These are phyloP conservation scores for Manihot esculenta DNA, from an alignment of 441 rosid genomes.

Conservation along the genomic window DNA sequence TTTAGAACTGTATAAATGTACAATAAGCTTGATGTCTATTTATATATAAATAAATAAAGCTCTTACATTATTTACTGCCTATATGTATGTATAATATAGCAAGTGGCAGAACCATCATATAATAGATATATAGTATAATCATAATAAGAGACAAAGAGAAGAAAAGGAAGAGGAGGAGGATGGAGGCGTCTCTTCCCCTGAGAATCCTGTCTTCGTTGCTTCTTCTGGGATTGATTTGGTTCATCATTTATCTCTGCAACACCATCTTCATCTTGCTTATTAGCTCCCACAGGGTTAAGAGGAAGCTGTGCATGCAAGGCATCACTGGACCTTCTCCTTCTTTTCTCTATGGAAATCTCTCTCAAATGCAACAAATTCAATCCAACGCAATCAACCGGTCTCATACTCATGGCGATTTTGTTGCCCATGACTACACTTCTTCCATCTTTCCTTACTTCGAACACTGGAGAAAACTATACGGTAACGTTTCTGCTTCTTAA, in stretches of 20 bases:
- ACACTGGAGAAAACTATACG: constrained; percentile 34
- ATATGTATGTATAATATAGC: background rate
- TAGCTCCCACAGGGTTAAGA: background rate
- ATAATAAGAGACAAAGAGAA: background rate
- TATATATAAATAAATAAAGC: too few species aligned
- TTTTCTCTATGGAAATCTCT: constrained; percentile 40
- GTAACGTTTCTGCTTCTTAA: constrained; percentile 8
- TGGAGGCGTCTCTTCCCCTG: background rate
- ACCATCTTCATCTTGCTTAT: constrained; percentile 9
- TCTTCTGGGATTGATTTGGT: constrained; percentile 14
- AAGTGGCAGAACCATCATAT: background rate
- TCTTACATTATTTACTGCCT: background rate
- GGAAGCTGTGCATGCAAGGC: constrained; percentile 40
- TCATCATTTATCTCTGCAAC: constrained; percentile 24
- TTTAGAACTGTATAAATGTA: too few species aligned
- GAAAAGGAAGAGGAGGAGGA: background rate
- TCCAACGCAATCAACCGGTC: background rate
- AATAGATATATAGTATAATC: background rate
- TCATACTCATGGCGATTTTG: background rate
- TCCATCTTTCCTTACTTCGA: constrained; percentile 33
- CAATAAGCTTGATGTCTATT: too few species aligned
- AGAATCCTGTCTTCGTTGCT: background rate
- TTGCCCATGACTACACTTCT: constrained; percentile 41
- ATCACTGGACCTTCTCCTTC: constrained; percentile 46
- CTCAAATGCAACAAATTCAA: constrained; percentile 30